Evolutionary conservation across 2,329 filamentous ascomycete species (phyloP).

Genomic region (Truncatella angustata): DNA sequence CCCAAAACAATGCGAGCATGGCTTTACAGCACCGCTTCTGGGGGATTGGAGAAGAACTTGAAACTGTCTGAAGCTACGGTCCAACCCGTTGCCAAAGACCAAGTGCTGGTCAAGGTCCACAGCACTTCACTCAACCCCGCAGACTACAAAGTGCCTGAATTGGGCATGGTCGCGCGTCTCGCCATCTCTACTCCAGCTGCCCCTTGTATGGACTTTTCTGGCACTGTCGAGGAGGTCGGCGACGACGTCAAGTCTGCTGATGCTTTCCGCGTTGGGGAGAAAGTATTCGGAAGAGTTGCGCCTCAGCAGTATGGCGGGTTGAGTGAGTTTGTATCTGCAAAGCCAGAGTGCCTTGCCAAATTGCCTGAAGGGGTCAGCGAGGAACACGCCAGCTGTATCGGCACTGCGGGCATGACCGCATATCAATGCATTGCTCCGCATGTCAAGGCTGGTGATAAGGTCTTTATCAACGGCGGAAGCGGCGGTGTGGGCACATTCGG

Average conservation of each 20-base stretch:
- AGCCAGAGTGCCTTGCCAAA: constrained; percentile 26
- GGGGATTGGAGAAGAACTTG: constrained; percentile 2
- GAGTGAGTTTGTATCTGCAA: constrained; percentile 37
- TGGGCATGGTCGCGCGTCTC: constrained; percentile 35
- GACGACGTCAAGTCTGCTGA: constrained; percentile 21
- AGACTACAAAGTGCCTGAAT: constrained; percentile 47
- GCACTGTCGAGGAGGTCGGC: constrained; percentile 33
- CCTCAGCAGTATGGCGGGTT: constrained; percentile 32
- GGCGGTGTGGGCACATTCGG: constrained; percentile 57
- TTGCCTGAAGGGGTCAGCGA: constrained; percentile 42
- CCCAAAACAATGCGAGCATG: constrained; percentile 9
- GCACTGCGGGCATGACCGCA: constrained; percentile 45
- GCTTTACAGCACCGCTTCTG: constrained; percentile 2
- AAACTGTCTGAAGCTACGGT: constrained; percentile 1
- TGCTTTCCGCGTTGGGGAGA: constrained; percentile 4
- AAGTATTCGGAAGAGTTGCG: constrained; percentile 1
- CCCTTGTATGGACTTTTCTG: constrained; percentile 50
- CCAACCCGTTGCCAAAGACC: constrained; percentile 15
- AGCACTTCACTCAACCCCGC: constrained; percentile 45
- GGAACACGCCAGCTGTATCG: constrained; percentile 40
- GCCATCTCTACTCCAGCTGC: constrained; percentile 38
- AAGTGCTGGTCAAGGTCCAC: constrained; percentile 42
- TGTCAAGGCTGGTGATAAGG: constrained; percentile 39
- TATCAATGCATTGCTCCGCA: constrained; percentile 45
- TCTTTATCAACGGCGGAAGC: constrained; percentile 62